Evolutionary conservation across 2,329 filamentous ascomycete genomes (phyloP), one percentile per base, ranked within the genome.

Genomic region (Byssoonygena ceratinophila): DNA sequence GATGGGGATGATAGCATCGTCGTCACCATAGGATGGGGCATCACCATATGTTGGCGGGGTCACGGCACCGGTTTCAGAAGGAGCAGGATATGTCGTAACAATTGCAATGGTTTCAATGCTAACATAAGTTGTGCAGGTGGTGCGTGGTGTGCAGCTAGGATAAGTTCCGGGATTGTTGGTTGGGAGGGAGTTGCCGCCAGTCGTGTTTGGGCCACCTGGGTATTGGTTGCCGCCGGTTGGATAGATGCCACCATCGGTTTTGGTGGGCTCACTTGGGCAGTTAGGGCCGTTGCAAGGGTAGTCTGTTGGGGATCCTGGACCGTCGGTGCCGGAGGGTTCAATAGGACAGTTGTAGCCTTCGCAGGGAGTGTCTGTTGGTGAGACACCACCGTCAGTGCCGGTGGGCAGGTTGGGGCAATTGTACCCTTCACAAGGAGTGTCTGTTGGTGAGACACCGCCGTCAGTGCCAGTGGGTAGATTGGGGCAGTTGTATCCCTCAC

Each of bases 51-150:
- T 36, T 1, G 44, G 16, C 25, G 29, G 29, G 1, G 16, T 11
- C 29, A 2, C 4, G 12, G 3, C n/a, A 6, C n/a, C 32, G 12
- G 40, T 46, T 16, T 46, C 5, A 2, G 25, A 23, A 12, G 50
- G 16, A 36, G 18, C 20, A 8, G 31, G 27, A 22, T 46, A 6
- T 20, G 22, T 46, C 8, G 47, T 49, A 34, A 53, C 18, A 29
- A 44, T 43, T 16, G 34, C 41, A 45, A 53, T 18, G 22, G 51
- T 47, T 36, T 43, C 45, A 32, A 47, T 29, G 25, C 34, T 53
- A 25, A 45, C 43, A 36, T 41, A 47, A 1, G 51, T 52, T 14
- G 40, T 18, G 22, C 50, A 52, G 32, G 40, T 52, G 2, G 50
- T 52, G 40, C 39, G 48, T 45, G 40, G 41, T 20, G 41, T 52